Evolutionary conservation across 768 basidiomycete species (phyloP).

Genomic region (Bullera alba): DNA sequence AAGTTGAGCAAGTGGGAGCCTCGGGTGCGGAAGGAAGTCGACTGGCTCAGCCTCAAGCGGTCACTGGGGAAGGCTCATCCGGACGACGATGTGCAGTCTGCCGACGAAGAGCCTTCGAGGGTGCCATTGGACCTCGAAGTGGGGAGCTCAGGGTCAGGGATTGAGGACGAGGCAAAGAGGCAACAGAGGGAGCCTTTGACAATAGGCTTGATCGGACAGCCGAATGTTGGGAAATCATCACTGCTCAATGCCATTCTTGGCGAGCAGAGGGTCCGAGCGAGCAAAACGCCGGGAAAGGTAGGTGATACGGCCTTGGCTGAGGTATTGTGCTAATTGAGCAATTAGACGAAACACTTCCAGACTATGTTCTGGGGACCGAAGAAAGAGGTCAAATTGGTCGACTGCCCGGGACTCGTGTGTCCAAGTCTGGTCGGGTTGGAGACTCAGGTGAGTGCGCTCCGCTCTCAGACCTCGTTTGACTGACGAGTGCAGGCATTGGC

Average conservation of each 20-base stretch:
- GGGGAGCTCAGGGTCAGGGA: conserved; percentile 2
- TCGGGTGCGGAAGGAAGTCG: conserved; percentile 57
- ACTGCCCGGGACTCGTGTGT: conserved; percentile 96
- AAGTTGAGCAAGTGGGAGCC: conserved; percentile 61
- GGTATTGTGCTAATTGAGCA: conserved; percentile 29
- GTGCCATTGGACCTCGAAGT: not conserved
- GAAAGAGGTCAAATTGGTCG: conserved; percentile 75
- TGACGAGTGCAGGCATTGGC: conserved; percentile 23
- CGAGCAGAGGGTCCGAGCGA: conserved; percentile 72
- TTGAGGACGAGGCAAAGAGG: conserved; percentile 32
- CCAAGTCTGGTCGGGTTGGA: conserved; percentile 50
- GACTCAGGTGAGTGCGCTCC: conserved; percentile 11
- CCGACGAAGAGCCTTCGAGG: conserved; percentile 22
- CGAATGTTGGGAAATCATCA: conserved; percentile 97
- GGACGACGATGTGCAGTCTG: conserved; percentile 17
- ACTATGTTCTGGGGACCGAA: conserved; percentile 74
- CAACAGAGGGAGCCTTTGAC: conserved; percentile 52
- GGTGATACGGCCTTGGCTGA: conserved; percentile 1
- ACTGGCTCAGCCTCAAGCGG: conserved; percentile 57
- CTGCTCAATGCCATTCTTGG: conserved; percentile 95
- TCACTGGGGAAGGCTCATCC: not conserved
- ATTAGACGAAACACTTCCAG: conserved; percentile 98
- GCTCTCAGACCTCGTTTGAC: not conserved
- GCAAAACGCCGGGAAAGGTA: conserved; percentile 43
- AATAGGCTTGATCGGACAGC: conserved; percentile 83